phyloP scores from a whole-genome alignment of 2,329 filamentous ascomycete genomes.

The Beauveria sp. region DNA sequence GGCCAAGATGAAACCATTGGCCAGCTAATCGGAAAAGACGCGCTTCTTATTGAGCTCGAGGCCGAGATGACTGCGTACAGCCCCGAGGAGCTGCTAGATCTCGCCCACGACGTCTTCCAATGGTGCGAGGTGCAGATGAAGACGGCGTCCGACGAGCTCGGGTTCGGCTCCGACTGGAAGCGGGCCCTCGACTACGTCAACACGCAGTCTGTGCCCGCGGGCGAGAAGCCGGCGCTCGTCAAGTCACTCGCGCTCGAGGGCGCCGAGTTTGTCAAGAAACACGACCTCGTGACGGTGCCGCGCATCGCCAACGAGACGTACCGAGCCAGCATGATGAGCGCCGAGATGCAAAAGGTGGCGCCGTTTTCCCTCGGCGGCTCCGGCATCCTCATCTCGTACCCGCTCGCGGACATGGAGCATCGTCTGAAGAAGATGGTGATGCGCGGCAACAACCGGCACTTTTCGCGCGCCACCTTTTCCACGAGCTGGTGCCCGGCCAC shows the following conservation, averaged over 20 bases:
- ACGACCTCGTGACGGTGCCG: conserved; percentile 50
- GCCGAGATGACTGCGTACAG: conserved; percentile 52
- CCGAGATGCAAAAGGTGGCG: conserved; percentile 43
- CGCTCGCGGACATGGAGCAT: conserved; percentile 44
- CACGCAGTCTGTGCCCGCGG: conserved; percentile 44
- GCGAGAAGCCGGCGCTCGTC: conserved; percentile 45
- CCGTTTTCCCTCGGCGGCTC: conserved; percentile 53
- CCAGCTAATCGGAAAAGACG: conserved; percentile 46
- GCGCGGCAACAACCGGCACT: conserved; percentile 51
- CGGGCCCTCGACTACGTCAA: conserved; percentile 49
- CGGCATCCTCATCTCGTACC: conserved; percentile 48
- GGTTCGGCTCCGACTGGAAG: conserved; percentile 41
- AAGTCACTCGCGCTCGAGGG: conserved; percentile 43
- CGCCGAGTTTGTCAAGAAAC: conserved; percentile 41
- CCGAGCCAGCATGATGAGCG: conserved; percentile 49
- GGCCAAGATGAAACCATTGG: conserved; percentile 46
- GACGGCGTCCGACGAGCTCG: conserved; percentile 39
- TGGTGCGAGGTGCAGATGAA: conserved; percentile 52
- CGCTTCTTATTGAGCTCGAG: conserved; percentile 43
- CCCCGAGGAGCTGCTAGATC: conserved; percentile 46
- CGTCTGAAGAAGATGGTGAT: conserved; percentile 51
- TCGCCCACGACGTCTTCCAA: conserved; percentile 42
- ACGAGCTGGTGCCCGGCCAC: conserved; percentile 54
- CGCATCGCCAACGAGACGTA: conserved; percentile 44
- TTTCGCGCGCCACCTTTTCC: conserved; percentile 51